Evolutionary conservation across 2,329 filamentous ascomycete genomes (phyloP), one percentile per base, ranked within the genome.

Genomic region (Fusarium citri): DNA sequence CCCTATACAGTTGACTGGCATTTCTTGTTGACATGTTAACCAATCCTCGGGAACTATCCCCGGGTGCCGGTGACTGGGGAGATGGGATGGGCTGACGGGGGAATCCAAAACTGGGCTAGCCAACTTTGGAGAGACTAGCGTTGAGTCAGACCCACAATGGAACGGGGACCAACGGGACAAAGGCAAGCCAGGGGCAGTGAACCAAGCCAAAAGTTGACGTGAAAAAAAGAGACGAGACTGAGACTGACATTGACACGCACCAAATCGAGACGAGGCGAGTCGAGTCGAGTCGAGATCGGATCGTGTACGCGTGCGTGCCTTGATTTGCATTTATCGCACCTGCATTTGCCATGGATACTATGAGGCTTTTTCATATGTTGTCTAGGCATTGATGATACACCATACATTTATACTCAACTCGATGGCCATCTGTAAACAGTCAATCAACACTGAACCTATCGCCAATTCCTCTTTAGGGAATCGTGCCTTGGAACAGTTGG

Each of bases 381-480:
- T 11, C 18, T 4, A 7, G 45, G 31, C 26, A 22, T 20, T 11
- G 18, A 30, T 18, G 26, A 14, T 57, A 10, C 23, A 43, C 16
- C 49, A 16, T 40, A 49, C 18, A 37, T 15, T 16, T 37, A n/a
- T 6, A n/a, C 18, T 37, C 9, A 37, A n/a, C 23, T 28, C 7
- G 12, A 37, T 11, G 37, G 18, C 25, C 16, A 9, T 45, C 10
- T 14, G 8, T 37, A 48, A 30, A 22, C 56, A 26, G 9, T 53
- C 43, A 37, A 9, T 40, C 34, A 30, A 42, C 6, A 58, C 43
- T 71, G 68, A 71, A 37, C 65, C 68, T 55, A 71, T 71, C 68
- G 25, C 68, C 68, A 71, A 66, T 59, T 63, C 68, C 68, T 69
- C 49, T 72, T 69, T 66, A 42, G 64, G 68, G 68, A 71, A 72